phyloP scores from a whole-genome alignment of 805 yeast genomes.

The Metschnikowia dekortorum region DNA sequence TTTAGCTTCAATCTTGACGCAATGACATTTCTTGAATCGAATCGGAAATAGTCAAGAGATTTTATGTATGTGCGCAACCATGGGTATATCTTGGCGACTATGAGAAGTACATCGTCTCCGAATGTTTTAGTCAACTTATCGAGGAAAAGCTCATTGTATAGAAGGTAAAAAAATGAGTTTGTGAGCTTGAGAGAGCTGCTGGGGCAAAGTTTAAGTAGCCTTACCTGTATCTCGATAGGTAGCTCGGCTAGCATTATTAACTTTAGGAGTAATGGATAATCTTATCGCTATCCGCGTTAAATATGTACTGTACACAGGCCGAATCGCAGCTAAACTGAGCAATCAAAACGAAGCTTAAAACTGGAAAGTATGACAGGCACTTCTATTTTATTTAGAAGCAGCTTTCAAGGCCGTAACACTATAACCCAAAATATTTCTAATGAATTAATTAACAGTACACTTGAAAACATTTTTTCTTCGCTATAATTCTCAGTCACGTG shows the following conservation, averaged over 20 bases:
- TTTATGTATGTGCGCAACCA: slow-evolving; percentile 36
- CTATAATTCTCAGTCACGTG: slow-evolving; percentile 6
- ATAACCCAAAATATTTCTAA: too few species aligned
- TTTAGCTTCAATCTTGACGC: slow-evolving; percentile 25
- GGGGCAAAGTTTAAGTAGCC: slow-evolving; percentile 30
- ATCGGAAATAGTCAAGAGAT: slow-evolving; percentile 36
- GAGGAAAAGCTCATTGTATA: slow-evolving; percentile 48
- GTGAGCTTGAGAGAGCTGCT: slow-evolving; percentile 28
- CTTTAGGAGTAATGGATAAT: neutral
- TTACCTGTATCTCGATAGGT: slow-evolving; percentile 43
- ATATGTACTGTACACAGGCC: neutral
- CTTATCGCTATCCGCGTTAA: slow-evolving; percentile 1
- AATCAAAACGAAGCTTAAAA: neutral
- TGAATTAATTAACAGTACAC: too few species aligned
- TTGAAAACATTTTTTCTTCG: neutral
- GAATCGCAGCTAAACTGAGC: neutral
- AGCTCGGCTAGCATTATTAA: slow-evolving; percentile 18
- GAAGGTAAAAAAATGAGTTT: slow-evolving; percentile 42
- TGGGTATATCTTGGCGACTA: slow-evolving; percentile 33
- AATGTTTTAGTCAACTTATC: slow-evolving; percentile 33
- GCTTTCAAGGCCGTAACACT: too few species aligned
- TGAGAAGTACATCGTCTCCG: slow-evolving; percentile 32
- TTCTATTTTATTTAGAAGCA: too few species aligned
- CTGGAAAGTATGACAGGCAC: neutral
- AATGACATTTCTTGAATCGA: slow-evolving; percentile 23